A percentile compares a stretch with the other conserved stretches of the same genome.
Conservation (phyloP, 2,329 filamentous ascomycete species). For the Scopulariopsis brevicaulis region DNA sequence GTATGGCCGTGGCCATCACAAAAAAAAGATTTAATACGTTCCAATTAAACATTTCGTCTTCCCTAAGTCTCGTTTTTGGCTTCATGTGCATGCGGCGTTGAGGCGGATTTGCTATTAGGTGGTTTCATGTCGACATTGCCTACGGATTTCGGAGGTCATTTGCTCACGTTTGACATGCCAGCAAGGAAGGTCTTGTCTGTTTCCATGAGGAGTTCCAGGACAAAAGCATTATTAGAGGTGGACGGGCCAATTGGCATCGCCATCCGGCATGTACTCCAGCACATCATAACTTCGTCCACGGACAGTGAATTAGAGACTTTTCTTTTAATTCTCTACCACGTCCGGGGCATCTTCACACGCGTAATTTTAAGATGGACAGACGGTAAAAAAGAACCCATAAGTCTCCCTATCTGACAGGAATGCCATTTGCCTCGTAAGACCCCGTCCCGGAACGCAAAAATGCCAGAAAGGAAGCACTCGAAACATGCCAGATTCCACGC, state of each 20-base stretch:
- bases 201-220: not conserved
- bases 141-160: not conserved
- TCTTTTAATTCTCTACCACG: slow-evolving; percentile 2
- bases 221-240: not conserved
- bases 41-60: too few species aligned
- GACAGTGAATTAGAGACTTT: slow-evolving; percentile 5
- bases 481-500: slow-evolving; percentile 6
- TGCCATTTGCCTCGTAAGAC: slow-evolving; percentile 6
- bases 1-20: too few species aligned
- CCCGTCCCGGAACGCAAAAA: slow-evolving; percentile 5
- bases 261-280: not conserved
- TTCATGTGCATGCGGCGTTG: not conserved
- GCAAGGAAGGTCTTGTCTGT: not conserved
- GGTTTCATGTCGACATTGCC: not conserved
- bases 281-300: not conserved
- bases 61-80: not conserved
- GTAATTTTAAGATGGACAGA: not conserved
- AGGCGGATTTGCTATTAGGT: not conserved
- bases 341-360: slow-evolving; percentile 1
- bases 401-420: slow-evolving; percentile 6
- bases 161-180: not conserved
- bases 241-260: not conserved
- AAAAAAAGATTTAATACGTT: too few species aligned
- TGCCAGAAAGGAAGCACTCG: slow-evolving; percentile 4
- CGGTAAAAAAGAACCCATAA: slow-evolving; percentile 3